Percentiles rank a stretch among this genome's conserved stretches.
These are phyloP conservation scores for Paraglomus occultum DNA, from an alignment of 192 early-diverging fungal genomes.

Conservation along the genomic window DNA sequence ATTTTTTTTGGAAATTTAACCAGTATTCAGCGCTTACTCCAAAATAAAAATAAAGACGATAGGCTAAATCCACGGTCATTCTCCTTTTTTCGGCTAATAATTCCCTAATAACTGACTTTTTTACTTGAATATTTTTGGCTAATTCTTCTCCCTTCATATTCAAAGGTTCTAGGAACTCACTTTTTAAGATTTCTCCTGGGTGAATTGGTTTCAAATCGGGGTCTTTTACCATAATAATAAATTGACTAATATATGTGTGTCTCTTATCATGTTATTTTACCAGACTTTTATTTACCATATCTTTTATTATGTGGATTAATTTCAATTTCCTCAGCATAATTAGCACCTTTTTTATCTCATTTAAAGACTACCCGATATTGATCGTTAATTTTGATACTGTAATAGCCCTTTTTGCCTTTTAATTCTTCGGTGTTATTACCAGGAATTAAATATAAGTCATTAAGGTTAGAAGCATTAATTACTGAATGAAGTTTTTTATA, in stretches of 20 bases:
- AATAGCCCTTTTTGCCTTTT: slow-evolving; percentile 18
- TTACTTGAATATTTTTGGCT: slow-evolving; percentile 21
- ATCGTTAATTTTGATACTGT: slow-evolving; percentile 6
- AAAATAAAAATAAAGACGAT: slow-evolving; percentile 26
- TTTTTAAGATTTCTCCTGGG: slow-evolving; percentile 24
- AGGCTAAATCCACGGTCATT: slow-evolving; percentile 22
- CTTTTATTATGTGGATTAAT: slow-evolving; percentile 19
- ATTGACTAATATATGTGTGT: slow-evolving; percentile 15
- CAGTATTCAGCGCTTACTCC: slow-evolving; percentile 23
- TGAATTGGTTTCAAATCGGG: slow-evolving; percentile 13
- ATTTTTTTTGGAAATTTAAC: slow-evolving; percentile 27
- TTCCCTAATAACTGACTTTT: slow-evolving; percentile 1
- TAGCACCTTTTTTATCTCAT: slow-evolving; percentile 21
- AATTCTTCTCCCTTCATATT: background rate
- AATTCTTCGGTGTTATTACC: slow-evolving; percentile 5
- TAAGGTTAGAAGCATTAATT: slow-evolving; percentile 12
- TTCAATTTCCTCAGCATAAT: slow-evolving; percentile 19
- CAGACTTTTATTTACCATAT: slow-evolving; percentile 14
- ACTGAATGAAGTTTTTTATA: slow-evolving; percentile 11
- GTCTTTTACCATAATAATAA: slow-evolving; percentile 25
- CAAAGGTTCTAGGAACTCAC: slow-evolving; percentile 18
- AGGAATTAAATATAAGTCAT: slow-evolving; percentile 20
- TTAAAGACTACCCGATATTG: slow-evolving; percentile 12
- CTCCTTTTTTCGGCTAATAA: slow-evolving; percentile 15
- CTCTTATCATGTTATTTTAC: slow-evolving; percentile 21